Conservation (phyloP, 371 early-diverging fungal species). For the Lichtheimia ramosa region DNA sequence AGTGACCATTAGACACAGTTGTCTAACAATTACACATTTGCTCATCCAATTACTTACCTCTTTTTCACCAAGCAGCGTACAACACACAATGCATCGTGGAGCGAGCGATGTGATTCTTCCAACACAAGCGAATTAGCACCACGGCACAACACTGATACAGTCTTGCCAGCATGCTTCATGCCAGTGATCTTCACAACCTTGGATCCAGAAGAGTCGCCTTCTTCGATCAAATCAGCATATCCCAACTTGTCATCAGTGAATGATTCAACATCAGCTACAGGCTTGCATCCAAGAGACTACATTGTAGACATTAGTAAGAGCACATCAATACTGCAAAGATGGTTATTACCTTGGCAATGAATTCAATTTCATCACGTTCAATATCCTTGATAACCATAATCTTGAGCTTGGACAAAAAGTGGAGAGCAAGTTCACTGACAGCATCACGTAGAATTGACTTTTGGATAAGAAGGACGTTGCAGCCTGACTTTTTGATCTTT, state of each 20-base stretch:
- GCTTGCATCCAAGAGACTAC: conserved; percentile 93
- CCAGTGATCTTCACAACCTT: conserved; percentile 92
- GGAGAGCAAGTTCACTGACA: conserved; percentile 96
- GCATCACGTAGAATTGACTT: conserved; percentile 99
- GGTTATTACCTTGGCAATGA: conserved; percentile 84
- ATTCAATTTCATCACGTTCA: conserved; percentile 99
- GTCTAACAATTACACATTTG: too few species aligned
- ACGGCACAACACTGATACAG: conserved; percentile 94
- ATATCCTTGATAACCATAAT: conserved; percentile 98
- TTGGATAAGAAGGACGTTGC: conserved; percentile 98
- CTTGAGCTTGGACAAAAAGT: conserved; percentile 98
- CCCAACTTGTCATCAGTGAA: conserved; percentile 98
- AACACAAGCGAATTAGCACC: conserved; percentile 97
- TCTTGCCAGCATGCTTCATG: conserved; percentile 87
- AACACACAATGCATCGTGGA: conserved; percentile 99
- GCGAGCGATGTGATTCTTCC: conserved; percentile 98
- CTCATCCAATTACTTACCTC: conserved; percentile 39
- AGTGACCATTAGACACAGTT: too few species aligned
- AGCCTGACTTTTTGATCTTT: conserved; percentile 98
- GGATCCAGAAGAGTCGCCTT: conserved; percentile 83
- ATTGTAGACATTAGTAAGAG: too few species aligned
- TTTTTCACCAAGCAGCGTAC: conserved; percentile 98
- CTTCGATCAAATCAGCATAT: conserved; percentile 94
- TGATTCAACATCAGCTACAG: conserved; percentile 98
- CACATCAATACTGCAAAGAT: neutral